Percentiles rank a stretch among this genome's conserved stretches.
These are phyloP conservation scores for Akanthomyces uredinophilus DNA, from an alignment of 2,329 filamentous ascomycete genomes.

Conservation along the genomic window DNA sequence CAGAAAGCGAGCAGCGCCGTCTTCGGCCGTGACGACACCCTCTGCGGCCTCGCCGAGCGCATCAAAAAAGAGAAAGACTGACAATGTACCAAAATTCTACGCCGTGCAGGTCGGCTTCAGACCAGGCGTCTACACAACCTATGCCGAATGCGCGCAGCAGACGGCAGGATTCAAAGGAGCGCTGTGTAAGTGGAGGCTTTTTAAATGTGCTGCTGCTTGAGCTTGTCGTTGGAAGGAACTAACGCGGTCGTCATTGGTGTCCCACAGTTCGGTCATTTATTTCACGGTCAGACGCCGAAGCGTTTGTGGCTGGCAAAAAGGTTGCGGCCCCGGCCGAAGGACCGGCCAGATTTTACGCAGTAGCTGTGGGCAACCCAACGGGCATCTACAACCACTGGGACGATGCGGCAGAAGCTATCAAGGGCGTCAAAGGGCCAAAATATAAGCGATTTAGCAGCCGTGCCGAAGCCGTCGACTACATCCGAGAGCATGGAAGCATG, in stretches of 20 bases:
- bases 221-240: neutral
- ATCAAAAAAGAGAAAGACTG: constrained; percentile 45
- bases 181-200: constrained; percentile 52
- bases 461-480: constrained; percentile 73
- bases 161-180: constrained; percentile 59
- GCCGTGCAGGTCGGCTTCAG: constrained; percentile 52
- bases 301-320: constrained; percentile 61
- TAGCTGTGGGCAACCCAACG: constrained; percentile 52
- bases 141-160: constrained; percentile 56
- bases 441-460: constrained; percentile 65
- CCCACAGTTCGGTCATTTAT: constrained; percentile 72
- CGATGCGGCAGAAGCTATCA: constrained; percentile 67
- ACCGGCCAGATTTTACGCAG: constrained; percentile 52
- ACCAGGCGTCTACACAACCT: constrained; percentile 58
- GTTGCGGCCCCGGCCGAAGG: constrained; percentile 34
- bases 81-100: constrained; percentile 53
- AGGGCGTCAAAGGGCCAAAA: constrained; percentile 63
- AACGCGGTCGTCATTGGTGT: neutral
- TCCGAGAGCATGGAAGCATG: constrained; percentile 45
- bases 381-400: constrained; percentile 63
- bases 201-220: neutral
- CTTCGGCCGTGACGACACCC: constrained; percentile 16
- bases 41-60: constrained; percentile 17
- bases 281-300: constrained; percentile 68
- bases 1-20: constrained; percentile 25